Evolutionary conservation across 768 basidiomycete species (phyloP).

Genomic region (Tulasnella sp.): DNA sequence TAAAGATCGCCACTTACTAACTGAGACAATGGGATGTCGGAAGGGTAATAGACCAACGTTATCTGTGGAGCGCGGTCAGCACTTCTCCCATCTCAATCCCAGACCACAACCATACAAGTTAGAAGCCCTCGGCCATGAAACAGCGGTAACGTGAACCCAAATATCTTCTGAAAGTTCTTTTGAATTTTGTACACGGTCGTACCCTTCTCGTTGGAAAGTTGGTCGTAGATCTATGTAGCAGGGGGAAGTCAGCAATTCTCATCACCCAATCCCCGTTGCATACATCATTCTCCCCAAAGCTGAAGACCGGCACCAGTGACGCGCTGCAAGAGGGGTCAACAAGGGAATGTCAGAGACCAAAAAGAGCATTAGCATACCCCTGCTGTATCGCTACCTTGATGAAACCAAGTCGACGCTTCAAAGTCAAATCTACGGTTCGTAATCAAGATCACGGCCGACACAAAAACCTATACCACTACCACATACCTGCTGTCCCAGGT

Average conservation of each 20-base stretch:
- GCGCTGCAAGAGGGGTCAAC: constrained; percentile 41
- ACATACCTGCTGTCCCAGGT: constrained; percentile 76
- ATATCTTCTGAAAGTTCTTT: constrained; percentile 79
- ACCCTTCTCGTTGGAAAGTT: constrained; percentile 91
- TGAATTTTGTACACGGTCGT: constrained; percentile 78
- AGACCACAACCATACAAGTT: constrained; percentile 54
- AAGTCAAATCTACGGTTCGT: constrained; percentile 27
- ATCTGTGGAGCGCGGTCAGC: constrained; percentile 37
- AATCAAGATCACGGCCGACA: not conserved
- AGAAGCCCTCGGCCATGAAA: constrained; percentile 93
- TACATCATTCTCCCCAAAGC: constrained; percentile 98
- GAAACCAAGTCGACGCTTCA: constrained; percentile 61
- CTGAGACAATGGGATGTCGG: constrained; percentile 87
- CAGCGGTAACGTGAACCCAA: constrained; percentile 94
- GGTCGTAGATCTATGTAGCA: constrained; percentile 69
- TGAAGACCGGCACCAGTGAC: constrained; percentile 93
- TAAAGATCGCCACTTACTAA: constrained; percentile 50
- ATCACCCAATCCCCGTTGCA: constrained; percentile 23
- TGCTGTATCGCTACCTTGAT: constrained; percentile 88
- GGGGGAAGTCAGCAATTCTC: not conserved
- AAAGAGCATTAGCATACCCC: constrained; percentile 38
- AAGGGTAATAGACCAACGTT: constrained; percentile 94
- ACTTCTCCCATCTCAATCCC: not conserved
- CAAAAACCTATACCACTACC: not conserved
- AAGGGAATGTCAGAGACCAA: constrained; percentile 5